These are phyloP conservation scores for Solidago caesia DNA, from an alignment of 129 eudicot genomes.

Conservation along the genomic window DNA sequence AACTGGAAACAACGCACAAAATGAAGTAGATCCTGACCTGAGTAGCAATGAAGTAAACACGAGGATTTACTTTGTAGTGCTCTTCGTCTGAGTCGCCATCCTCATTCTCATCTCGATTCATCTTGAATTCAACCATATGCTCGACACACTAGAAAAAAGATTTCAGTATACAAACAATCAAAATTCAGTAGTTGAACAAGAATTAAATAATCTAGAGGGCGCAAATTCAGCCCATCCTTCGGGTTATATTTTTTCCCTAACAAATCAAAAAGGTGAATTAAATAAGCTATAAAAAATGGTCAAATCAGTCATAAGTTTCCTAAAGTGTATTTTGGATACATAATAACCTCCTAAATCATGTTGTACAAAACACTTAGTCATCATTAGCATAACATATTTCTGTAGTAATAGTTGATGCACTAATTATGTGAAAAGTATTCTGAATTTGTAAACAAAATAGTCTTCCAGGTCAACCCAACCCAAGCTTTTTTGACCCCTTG, in stretches of 20 bases:
- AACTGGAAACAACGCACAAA: neutral
- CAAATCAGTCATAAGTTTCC: neutral
- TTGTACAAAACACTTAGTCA: neutral
- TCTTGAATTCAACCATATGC: conserved; percentile 82
- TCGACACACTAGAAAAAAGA: conserved; percentile 72
- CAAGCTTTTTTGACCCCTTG: too few relatives aligned
- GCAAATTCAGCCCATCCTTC: neutral
- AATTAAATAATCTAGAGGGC: neutral
- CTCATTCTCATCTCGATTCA: conserved; percentile 36
- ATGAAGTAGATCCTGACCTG: conserved; percentile 45
- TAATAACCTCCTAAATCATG: neutral
- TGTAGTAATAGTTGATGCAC: neutral
- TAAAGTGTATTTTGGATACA: neutral
- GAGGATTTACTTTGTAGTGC: conserved; percentile 67
- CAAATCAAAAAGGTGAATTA: neutral
- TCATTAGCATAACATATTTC: neutral
- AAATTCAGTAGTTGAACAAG: neutral
- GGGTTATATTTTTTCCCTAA: neutral
- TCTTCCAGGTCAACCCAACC: neutral
- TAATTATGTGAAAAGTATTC: neutral
- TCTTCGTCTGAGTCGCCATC: conserved; percentile 36
- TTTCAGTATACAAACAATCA: neutral
- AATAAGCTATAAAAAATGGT: neutral
- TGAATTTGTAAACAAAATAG: neutral
- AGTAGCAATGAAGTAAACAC: conserved; percentile 79